Evolutionary conservation across 2,329 filamentous ascomycete genomes (phyloP).

Genomic region (Golovinomyces cichoracearum): DNA sequence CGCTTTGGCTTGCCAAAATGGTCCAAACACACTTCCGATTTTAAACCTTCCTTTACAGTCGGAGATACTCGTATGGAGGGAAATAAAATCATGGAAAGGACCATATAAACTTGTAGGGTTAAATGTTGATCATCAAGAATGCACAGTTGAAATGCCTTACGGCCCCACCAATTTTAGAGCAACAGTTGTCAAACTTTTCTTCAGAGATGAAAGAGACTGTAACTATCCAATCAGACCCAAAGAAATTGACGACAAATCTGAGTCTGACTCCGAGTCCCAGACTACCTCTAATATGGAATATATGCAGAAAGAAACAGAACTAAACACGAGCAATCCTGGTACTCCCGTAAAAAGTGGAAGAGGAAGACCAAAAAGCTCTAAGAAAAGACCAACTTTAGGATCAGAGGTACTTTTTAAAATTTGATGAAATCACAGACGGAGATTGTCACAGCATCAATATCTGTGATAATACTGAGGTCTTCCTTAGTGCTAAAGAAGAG

Average conservation of each 20-base stretch:
- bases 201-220: neutral
- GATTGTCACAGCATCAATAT: neutral
- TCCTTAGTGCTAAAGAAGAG: neutral
- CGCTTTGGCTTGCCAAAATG: neutral
- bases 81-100: slow-evolving; percentile 1
- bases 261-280: no score
- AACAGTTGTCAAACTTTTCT: neutral
- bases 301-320: no score
- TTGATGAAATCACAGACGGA: neutral
- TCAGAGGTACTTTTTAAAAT: neutral
- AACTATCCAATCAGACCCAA: neutral
- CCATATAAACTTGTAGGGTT: slow-evolving; percentile 1
- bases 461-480: neutral
- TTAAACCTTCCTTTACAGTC: slow-evolving; percentile 2
- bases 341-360: neutral
- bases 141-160: neutral
- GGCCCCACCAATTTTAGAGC: neutral
- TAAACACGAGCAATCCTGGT: neutral
- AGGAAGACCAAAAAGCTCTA: neutral
- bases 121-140: neutral
- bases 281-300: no score
- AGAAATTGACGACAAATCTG: no score
- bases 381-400: neutral
- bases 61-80: slow-evolving; percentile 3
- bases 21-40: neutral